Percentiles rank a stretch among this genome's conserved stretches.
These are phyloP conservation scores for Fusarium transvaalense DNA, from an alignment of 2,329 filamentous ascomycete species.

Conservation along the genomic window DNA sequence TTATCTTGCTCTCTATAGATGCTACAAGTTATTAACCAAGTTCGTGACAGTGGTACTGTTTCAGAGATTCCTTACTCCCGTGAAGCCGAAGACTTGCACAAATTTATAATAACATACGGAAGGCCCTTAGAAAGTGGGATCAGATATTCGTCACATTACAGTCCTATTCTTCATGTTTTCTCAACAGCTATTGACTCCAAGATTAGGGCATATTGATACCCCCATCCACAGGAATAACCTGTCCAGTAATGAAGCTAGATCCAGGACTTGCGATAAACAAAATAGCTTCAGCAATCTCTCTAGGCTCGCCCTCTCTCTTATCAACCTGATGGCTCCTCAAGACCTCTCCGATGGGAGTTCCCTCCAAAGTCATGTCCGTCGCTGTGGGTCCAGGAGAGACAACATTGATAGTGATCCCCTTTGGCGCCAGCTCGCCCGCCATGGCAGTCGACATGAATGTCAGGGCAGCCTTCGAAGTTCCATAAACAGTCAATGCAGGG, in stretches of 20 bases:
- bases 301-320: conserved; percentile 3
- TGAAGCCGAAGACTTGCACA: too few relatives aligned
- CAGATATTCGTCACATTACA: too few relatives aligned
- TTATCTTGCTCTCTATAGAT: too few relatives aligned
- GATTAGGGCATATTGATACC: conserved; percentile 12
- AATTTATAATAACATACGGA: too few relatives aligned
- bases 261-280: conserved; percentile 14
- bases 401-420: conserved; percentile 15
- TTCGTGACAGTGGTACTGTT: too few relatives aligned
- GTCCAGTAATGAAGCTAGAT: conserved; percentile 20
- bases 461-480: conserved; percentile 52
- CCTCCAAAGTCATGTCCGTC: conserved; percentile 18
- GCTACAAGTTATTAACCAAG: too few relatives aligned
- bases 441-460: conserved; percentile 2
- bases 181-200: neutral
- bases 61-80: too few relatives aligned
- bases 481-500: conserved; percentile 50
- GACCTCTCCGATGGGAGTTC: conserved; percentile 2
- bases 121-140: too few relatives aligned
- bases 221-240: conserved; percentile 20
- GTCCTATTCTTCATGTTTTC: neutral
- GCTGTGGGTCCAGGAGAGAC: conserved; percentile 14
- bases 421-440: conserved; percentile 10
- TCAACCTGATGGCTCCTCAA: conserved; percentile 14
- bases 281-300: conserved; percentile 9